Base-by-base conservation (phyloP, 345 rosid species). In the Camelina hispida region DNA sequence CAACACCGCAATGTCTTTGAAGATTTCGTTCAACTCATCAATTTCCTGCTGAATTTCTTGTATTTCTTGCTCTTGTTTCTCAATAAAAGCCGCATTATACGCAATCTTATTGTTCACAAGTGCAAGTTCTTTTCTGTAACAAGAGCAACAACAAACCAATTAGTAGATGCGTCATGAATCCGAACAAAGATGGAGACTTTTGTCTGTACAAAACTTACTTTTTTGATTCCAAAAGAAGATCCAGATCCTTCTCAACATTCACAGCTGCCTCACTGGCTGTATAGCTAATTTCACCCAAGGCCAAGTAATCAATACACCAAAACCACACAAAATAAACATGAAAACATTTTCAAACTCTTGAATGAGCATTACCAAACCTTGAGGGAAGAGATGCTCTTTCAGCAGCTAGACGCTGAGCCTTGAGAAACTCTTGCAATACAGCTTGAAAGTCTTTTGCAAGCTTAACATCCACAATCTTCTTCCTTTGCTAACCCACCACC, bases 331-430 rank as follows among this genome's bases (percentile, higher is more conserved):
- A 51, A 8, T 5, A 25, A 48, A 62, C 48, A 13, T 16, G 52
- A 38, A 38, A 17, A 43, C 22, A 55, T 6, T 42, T 42, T 2
- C 10, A 12, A 46, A 1, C 7, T 28, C 5, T 54, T 17, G 25
- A 62, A 40, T 10, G 65, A 23, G 76, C 46, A 23, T 12, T 72
- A 28, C 4, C 5, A 28, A 64, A 94, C 97, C 89, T 87, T 11
- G 90, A 87, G 44, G 91, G 87, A 84, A 81, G 84, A 72, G 73
- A 81, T 52, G 91, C 99, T 74, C 98, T 87, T 84, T 90, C 97
- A 47, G 98, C 96, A 18, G 99, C 91, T n/a, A 95, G 89, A 84
- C 94, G 87, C 59, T 95, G 98, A 61, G 98, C 97, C 83, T 95
- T 95, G 83, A 89, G 99, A 83, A 92, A 95, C 85, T 95, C 99